These are phyloP conservation scores for Gossypium ekmanianum DNA, from an alignment of 345 rosid genomes.

Conservation along the genomic window DNA sequence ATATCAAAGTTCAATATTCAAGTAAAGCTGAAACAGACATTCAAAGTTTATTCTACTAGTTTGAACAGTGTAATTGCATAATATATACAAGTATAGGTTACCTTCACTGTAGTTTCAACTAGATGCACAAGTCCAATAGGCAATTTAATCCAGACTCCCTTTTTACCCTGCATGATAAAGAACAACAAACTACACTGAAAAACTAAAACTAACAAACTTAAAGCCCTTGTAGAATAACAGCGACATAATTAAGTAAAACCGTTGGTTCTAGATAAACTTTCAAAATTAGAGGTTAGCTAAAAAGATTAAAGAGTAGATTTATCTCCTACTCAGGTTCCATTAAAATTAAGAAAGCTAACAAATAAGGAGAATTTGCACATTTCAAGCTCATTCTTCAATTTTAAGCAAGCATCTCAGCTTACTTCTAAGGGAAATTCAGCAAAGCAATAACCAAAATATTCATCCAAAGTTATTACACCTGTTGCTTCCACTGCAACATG, in stretches of 20 bases:
- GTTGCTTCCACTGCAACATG: slow-evolving; percentile 43
- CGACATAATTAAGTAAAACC: neutral
- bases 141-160: slow-evolving; percentile 75
- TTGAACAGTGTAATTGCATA: neutral
- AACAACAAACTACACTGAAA: neutral
- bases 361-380: neutral
- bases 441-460: neutral
- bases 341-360: neutral
- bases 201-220: neutral
- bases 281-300: neutral
- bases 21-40: neutral
- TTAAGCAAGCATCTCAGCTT: neutral
- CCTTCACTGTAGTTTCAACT: slow-evolving; percentile 69
- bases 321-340: neutral
- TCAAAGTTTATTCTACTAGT: neutral
- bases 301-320: neutral
- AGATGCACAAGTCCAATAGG: slow-evolving; percentile 61
- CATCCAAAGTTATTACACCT: slow-evolving; percentile 31
- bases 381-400: neutral
- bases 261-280: neutral
- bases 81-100: slow-evolving; percentile 18
- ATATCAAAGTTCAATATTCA: neutral
- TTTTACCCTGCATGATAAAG: slow-evolving; percentile 50
- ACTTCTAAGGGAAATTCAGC: neutral
- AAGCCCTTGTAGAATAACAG: neutral